Percentiles rank a stretch among this genome's conserved stretches.
Conservation (phyloP, 2,329 filamentous ascomycete genomes). For the Cercospora sp. region DNA sequence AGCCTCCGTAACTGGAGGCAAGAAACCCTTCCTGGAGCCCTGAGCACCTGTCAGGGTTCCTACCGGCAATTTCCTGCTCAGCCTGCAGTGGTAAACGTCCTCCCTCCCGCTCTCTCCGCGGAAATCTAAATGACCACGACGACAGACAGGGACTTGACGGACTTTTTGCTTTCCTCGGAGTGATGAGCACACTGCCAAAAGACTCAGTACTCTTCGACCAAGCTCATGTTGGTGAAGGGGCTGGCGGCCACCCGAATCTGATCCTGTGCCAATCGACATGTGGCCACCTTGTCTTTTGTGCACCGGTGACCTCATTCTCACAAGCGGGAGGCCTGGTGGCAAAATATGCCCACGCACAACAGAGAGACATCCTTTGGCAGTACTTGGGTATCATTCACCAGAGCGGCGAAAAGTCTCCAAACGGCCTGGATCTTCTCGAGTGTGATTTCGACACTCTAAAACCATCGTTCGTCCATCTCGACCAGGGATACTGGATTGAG, state of each 20-base stretch:
- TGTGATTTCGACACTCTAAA: background rate
- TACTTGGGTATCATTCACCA: background rate
- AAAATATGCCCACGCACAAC: background rate
- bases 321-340: background rate
- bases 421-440: background rate
- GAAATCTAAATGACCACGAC: background rate
- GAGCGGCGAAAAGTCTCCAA: background rate
- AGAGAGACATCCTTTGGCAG: background rate
- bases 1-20: background rate
- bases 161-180: background rate
- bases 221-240: background rate
- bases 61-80: background rate
- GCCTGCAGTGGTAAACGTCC: background rate
- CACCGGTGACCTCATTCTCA: background rate
- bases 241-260: background rate
- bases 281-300: conserved; percentile 4
- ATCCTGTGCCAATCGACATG: conserved; percentile 2
- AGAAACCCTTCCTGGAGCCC: background rate
- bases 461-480: background rate
- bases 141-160: background rate
- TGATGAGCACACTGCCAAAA: background rate
- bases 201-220: background rate
- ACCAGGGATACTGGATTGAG: conserved; percentile 1
- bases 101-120: background rate
- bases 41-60: background rate